Percentiles rank a stretch among this genome's conserved stretches.
Conservation (phyloP, 768 basidiomycete genomes). For the Lyophyllum shimeji region DNA sequence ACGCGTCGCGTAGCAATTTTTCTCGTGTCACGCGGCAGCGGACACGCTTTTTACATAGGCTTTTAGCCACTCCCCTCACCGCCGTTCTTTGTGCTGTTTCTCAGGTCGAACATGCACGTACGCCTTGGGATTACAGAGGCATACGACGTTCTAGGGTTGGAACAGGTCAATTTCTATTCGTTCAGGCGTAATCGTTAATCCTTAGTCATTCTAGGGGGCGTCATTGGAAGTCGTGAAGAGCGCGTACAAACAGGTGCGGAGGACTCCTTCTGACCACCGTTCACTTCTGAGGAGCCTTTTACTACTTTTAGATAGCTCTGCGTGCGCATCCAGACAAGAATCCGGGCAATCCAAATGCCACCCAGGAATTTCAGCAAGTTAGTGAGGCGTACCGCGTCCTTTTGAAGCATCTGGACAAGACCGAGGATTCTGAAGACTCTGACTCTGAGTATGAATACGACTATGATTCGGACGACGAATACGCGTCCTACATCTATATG, state of each 20-base stretch:
- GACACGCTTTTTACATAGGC: slow-evolving; percentile 9
- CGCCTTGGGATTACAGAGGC: slow-evolving; percentile 26
- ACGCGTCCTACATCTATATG: slow-evolving; percentile 38
- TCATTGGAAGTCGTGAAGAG: slow-evolving; percentile 65
- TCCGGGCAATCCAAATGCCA: slow-evolving; percentile 60
- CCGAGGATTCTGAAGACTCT: slow-evolving; percentile 36
- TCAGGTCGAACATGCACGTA: slow-evolving; percentile 10
- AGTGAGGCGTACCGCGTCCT: slow-evolving; percentile 68
- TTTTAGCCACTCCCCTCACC: slow-evolving; percentile 3
- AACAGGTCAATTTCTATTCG: slow-evolving; percentile 39
- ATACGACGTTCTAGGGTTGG: slow-evolving; percentile 48
- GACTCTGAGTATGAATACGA: slow-evolving; percentile 34
- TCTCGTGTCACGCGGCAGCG: slow-evolving; percentile 21
- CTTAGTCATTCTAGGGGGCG: slow-evolving; percentile 41
- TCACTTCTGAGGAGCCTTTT: not conserved
- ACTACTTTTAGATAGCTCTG: slow-evolving; percentile 49
- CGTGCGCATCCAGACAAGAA: slow-evolving; percentile 81
- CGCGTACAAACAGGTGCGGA: slow-evolving; percentile 64
- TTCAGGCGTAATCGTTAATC: not conserved
- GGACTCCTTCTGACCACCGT: not conserved
- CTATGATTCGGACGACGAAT: slow-evolving; percentile 34
- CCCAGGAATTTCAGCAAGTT: slow-evolving; percentile 66
- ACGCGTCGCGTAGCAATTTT: slow-evolving; percentile 24
- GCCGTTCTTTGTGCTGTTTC: slow-evolving; percentile 1
- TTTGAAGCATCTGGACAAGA: slow-evolving; percentile 50